phyloP scores from a whole-genome alignment of 2,329 filamentous ascomycete species.

The Fusarium mangiferae region DNA sequence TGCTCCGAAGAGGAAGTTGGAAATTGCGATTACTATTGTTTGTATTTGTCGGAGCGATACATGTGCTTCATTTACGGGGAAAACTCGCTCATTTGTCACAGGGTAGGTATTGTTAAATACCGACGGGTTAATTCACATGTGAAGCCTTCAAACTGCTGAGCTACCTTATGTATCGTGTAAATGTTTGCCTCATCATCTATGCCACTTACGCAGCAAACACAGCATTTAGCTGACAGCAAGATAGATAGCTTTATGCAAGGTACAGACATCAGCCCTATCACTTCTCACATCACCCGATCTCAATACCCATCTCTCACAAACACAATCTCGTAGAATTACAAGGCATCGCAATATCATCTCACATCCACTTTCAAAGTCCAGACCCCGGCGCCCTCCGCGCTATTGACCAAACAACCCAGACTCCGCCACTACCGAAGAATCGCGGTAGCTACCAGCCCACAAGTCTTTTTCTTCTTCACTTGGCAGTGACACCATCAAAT shows the following conservation, averaged over 20 bases:
- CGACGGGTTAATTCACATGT: too few relatives aligned
- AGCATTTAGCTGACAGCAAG: neutral
- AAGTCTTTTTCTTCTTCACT: neutral
- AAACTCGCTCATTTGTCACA: neutral
- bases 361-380: neutral
- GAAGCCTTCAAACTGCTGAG: too few relatives aligned
- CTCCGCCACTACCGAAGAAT: neutral
- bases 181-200: neutral
- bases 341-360: neutral
- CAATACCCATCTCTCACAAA: too few relatives aligned
- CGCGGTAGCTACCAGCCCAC: neutral
- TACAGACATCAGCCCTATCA: constrained; percentile 10
- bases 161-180: too few relatives aligned
- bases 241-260: neutral
- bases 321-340: neutral
- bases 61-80: neutral
- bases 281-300: neutral
- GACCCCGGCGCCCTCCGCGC: neutral
- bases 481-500: neutral
- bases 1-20: neutral
- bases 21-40: neutral
- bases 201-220: neutral
- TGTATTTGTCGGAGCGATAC: neutral
- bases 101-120: too few relatives aligned
- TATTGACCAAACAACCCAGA: neutral